Evolutionary conservation across 140 eudicot species (phyloP).

Genomic region (Bidens hawaiensis): DNA sequence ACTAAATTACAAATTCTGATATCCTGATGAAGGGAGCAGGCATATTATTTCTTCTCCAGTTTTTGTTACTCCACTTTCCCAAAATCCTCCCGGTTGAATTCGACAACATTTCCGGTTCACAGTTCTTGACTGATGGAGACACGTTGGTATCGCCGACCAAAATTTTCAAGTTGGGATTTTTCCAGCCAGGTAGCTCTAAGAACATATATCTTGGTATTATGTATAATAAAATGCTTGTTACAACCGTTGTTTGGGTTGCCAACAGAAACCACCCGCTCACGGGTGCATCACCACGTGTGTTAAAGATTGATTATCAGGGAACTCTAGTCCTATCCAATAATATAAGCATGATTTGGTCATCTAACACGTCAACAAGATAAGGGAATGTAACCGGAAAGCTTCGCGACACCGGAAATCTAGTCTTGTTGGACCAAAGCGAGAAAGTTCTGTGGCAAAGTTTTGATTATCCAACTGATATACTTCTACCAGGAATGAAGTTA

Average conservation of each 20-base stretch:
- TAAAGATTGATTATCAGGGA: constrained; percentile 17
- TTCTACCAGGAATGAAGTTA: constrained; percentile 39
- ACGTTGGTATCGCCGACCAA: constrained; percentile 35
- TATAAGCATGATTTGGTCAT: constrained; percentile 16
- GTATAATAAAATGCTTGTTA: constrained; percentile 17
- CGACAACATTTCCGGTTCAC: constrained; percentile 12
- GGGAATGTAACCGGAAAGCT: constrained; percentile 28
- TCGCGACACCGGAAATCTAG: constrained; percentile 37
- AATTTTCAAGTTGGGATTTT: constrained; percentile 29
- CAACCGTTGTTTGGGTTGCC: constrained; percentile 40
- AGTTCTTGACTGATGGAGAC: constrained; percentile 29
- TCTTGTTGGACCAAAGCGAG: constrained; percentile 6
- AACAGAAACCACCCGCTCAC: constrained; percentile 21
- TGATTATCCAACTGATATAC: constrained; percentile 44
- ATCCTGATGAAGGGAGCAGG: neutral
- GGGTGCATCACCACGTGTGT: constrained; percentile 1
- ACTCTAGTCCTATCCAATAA: constrained; percentile 1
- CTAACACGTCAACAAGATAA: constrained; percentile 14
- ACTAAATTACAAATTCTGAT: neutral
- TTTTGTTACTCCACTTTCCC: neutral
- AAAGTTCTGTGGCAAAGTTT: constrained; percentile 45
- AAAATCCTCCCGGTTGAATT: constrained; percentile 3
- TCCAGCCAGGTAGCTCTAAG: constrained; percentile 21
- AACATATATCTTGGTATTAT: constrained; percentile 26
- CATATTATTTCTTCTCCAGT: neutral